Evolutionary conservation across 2,329 filamentous ascomycete genomes (phyloP), one percentile per base, ranked within the genome.

Genomic region (Purpureocillium lavendulum): DNA sequence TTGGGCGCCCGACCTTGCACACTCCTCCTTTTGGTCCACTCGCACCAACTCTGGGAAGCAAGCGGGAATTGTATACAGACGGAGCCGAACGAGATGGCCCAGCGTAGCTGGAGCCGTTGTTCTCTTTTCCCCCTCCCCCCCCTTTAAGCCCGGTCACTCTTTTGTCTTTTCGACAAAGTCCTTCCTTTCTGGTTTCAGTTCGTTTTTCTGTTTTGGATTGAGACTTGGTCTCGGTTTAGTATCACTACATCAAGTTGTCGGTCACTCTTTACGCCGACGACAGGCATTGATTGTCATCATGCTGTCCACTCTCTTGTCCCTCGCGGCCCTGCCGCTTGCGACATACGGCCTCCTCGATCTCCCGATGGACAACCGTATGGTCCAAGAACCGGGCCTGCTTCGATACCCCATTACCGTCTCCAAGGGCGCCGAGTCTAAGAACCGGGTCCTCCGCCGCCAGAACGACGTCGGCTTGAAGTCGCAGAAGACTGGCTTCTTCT

Each of bases 401-500:
- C 50, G 50, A 38, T 60, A 53, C 38, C 51, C 59, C 14, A 43
- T 61, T 17, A 50, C 34, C n/a, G 53, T 53, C 32, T 41, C 49
- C 21, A 37, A 43, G 17, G 54, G 58, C 15, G 56, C 55, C 1
- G 49, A 52, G 16, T 36, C 48, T 15, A 60, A 57, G 42, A 46
- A 50, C 36, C 44, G 46, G 29, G 36, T 53, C 7, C 49, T 49
- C 26, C 54, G 51, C 43, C 52, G 59, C 13, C 59, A 62, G 40
- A 43, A 47, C 10, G 51, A 52, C 24, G 46, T 54, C 34, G 49
- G 33, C 1, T 39, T 58, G 8, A 31, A 40, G 12, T 42, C 47
- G 6, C 54, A 58, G 31, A 46, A 52, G 40, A 51, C 49, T 17
- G 59, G 58, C 8, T 60, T 57, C 42, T 58, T 60, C 40, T 64